These are phyloP conservation scores for Zoysia pacifica DNA, from an alignment of 176 grass and related monocot genomes.

Conservation along the genomic window DNA sequence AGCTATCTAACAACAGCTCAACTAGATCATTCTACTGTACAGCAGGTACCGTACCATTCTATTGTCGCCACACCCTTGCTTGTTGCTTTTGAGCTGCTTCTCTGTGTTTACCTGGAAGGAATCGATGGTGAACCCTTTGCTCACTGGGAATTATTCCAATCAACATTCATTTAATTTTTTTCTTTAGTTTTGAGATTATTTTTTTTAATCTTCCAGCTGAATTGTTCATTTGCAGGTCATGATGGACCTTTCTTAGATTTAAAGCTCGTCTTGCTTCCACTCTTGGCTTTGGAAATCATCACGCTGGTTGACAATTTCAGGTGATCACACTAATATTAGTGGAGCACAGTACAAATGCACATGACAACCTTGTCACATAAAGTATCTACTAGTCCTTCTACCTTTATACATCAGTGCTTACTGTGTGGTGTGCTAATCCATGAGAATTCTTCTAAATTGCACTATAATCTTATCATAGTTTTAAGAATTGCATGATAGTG, in stretches of 20 bases:
- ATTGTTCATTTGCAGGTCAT: conserved; percentile 41
- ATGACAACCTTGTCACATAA: not conserved
- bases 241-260: conserved; percentile 52
- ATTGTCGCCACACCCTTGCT: conserved; percentile 64
- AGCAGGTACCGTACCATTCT: conserved; percentile 67
- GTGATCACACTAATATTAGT: conserved; percentile 19
- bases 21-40: conserved; percentile 17
- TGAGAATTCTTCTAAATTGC: not conserved
- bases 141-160: conserved; percentile 21
- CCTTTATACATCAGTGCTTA: not conserved
- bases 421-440: not conserved
- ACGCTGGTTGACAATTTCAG: conserved; percentile 70
- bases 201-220: conserved; percentile 31
- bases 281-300: conserved; percentile 69
- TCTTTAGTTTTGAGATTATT: conserved; percentile 3
- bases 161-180: not conserved
- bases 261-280: conserved; percentile 79
- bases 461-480: conserved; percentile 17
- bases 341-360: not conserved
- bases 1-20: conserved; percentile 10
- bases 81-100: conserved; percentile 77
- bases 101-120: conserved; percentile 65
- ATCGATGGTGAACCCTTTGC: conserved; percentile 39
- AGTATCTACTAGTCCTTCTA: not conserved
- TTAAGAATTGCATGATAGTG: conserved; percentile 11